These are phyloP conservation scores for Cladophialophora carrionii DNA, from an alignment of 2,329 filamentous ascomycete genomes.

Conservation along the genomic window DNA sequence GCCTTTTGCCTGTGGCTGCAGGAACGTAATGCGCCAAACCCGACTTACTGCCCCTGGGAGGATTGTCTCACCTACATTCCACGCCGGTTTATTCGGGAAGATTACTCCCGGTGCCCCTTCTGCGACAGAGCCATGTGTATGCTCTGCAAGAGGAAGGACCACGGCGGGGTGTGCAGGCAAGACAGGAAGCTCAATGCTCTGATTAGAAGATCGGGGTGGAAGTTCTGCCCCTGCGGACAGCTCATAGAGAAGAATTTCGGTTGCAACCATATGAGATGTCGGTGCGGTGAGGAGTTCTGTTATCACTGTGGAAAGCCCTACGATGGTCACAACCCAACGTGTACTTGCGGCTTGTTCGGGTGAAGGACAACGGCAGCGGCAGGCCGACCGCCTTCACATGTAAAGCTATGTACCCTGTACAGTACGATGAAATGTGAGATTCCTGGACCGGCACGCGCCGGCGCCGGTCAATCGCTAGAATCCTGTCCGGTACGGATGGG, in stretches of 20 bases:
- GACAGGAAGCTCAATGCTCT: conserved; percentile 17
- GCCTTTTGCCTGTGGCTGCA: conserved; percentile 1
- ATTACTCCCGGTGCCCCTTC: conserved; percentile 9
- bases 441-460: not conserved
- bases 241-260: conserved; percentile 29
- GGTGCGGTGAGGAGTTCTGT: conserved; percentile 28
- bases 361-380: not conserved
- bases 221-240: conserved; percentile 31
- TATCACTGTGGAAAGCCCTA: conserved; percentile 22
- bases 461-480: too few relatives aligned
- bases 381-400: not conserved
- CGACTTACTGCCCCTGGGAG: conserved; percentile 20
- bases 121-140: conserved; percentile 19
- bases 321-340: not conserved
- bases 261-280: conserved; percentile 30
- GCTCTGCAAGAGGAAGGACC: conserved; percentile 17
- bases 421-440: not conserved
- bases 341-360: conserved; percentile 3
- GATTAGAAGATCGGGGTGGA: conserved; percentile 24
- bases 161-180: conserved; percentile 14
- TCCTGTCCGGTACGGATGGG: not conserved
- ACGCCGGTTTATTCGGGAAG: not conserved
- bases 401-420: not conserved
- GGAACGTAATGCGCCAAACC: conserved; percentile 17
- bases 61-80: conserved; percentile 17